Evolutionary conservation across 1,284 basidiomycete genomes (phyloP), one percentile per base, ranked within the genome.

Genomic region (Bondarzewia mesenterica): DNA sequence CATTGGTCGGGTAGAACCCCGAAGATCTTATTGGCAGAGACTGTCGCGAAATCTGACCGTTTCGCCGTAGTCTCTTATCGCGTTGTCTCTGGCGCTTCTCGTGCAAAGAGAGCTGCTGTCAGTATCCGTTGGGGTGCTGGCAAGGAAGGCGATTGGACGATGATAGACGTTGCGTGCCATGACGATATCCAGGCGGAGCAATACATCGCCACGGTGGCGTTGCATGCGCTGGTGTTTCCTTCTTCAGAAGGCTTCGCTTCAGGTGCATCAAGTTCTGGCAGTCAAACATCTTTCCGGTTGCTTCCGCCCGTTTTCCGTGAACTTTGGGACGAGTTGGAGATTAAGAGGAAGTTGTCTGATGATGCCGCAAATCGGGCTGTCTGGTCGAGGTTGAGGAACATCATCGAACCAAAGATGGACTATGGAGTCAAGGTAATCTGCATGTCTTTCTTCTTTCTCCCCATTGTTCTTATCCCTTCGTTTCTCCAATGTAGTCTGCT

Each of bases 281-380:
- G 65, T 16, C 70, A 62, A 40, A 83, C 83, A 1, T 83, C 78
- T 51, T 86, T 86, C 61, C 72, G 88, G 54, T 62, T 80, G 8
- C 72, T 99, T 20, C 91, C 93, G n/a, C 73, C 85, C 0, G 76
- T 80, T 8, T 96, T 86, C 63, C 78, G 93, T 50, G 89, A 93
- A 59, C 70, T 98, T 35, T 99, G 96, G 96, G 88, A 93, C 50
- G 92, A 97, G 65, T 70, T 98, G 20, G 91, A 94, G 58, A 63
- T 61, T 5, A 66, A 70, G 25, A 73, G 89, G 51, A 88, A 85
- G 57, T 58, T 63, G 7, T 71, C 71, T 39, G 81, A 87, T 45
- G 82, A 93, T 52, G 65, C 62, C 16, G 73, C 72, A 32, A 92
- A 93, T 60, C 73, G 89, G 25, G 67, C 65, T 7, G 65, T 80